These are phyloP conservation scores for Arctostaphylos glauca DNA, from an alignment of 148 eudicot genomes.

Conservation along the genomic window DNA sequence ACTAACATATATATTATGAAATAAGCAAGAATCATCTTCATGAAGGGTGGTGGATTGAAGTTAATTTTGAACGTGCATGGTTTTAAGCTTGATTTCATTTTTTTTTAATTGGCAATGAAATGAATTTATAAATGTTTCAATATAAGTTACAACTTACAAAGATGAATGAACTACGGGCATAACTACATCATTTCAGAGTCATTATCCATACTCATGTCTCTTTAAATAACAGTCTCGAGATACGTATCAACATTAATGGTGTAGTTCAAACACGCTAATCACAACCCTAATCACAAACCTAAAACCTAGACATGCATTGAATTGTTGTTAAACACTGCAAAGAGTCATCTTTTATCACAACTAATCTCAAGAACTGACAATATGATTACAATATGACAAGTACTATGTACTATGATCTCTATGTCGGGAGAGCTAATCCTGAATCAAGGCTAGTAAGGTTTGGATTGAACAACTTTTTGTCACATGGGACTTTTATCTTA, in stretches of 20 bases:
- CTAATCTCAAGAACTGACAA: not conserved
- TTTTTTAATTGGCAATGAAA: no score
- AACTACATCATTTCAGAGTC: no score
- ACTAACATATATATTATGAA: not conserved
- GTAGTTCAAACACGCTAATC: no score
- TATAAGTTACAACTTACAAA: no score
- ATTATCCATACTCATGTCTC: no score
- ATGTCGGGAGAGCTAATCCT: not conserved
- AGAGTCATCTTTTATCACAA: not conserved
- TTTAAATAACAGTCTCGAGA: no score
- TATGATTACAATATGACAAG: conserved; percentile 4
- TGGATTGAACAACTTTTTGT: not conserved
- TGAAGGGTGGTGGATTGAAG: not conserved
- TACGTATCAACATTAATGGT: no score
- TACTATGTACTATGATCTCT: not conserved
- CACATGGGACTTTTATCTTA: not conserved
- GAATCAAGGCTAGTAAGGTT: not conserved
- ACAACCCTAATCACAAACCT: not conserved
- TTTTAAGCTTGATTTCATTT: not conserved
- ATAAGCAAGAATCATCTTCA: not conserved
- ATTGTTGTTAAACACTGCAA: not conserved
- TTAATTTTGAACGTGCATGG: not conserved
- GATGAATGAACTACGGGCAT: no score
- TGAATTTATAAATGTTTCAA: no score
- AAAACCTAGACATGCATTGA: not conserved